Percentiles rank a stretch among this genome's conserved stretches.
phyloP scores from a whole-genome alignment of 768 basidiomycete species.

The Leccinum boreale region DNA sequence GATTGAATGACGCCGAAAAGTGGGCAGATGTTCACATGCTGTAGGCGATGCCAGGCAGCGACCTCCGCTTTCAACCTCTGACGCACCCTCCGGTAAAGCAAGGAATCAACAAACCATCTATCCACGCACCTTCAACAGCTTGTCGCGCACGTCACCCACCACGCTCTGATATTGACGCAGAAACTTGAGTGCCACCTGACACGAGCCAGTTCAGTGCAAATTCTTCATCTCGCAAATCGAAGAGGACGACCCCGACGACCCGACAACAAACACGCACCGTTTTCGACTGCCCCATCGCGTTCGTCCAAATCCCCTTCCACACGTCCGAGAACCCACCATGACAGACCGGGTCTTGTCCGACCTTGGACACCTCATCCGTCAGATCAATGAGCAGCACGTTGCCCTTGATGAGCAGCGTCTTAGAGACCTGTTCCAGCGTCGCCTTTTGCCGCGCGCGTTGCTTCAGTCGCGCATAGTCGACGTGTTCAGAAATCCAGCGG shows the following conservation, averaged over 20 bases:
- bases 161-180: constrained; percentile 46
- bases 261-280: constrained; percentile 10
- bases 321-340: constrained; percentile 61
- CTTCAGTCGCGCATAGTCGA: constrained; percentile 54
- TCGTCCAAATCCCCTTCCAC: constrained; percentile 57
- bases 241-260: background rate
- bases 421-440: constrained; percentile 50
- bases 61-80: constrained; percentile 58
- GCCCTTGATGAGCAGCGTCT: constrained; percentile 51
- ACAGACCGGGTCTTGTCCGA: constrained; percentile 46
- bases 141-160: constrained; percentile 49
- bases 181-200: constrained; percentile 56
- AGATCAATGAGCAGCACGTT: constrained; percentile 49
- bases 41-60: constrained; percentile 54
- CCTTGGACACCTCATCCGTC: constrained; percentile 49
- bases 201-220: background rate
- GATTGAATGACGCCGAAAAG: constrained; percentile 54
- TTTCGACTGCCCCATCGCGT: constrained; percentile 36
- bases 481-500: constrained; percentile 49
- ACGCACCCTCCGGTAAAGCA: background rate
- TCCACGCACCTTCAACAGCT: constrained; percentile 43
- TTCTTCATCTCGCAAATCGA: no score
- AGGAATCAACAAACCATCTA: background rate
- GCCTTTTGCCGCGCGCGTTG: constrained; percentile 58
- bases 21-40: constrained; percentile 52